Evolutionary conservation across 768 basidiomycete genomes (phyloP), one percentile per base, ranked within the genome.

Genomic region (Lactifluus rugatus): DNA sequence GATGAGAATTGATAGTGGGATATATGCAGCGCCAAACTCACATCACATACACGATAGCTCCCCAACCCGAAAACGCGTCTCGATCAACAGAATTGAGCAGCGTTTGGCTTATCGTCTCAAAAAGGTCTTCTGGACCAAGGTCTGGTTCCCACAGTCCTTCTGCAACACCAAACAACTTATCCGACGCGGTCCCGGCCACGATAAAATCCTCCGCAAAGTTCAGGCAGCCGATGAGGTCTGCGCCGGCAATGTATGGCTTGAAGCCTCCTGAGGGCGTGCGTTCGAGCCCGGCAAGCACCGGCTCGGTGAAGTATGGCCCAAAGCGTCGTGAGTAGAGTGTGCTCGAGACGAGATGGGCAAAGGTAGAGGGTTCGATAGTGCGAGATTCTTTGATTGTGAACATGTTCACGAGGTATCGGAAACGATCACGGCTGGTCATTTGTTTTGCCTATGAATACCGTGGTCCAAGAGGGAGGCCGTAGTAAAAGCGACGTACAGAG

Each of bases 321-420:
- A 98, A 99, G 71, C 96, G 83, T 69, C 83, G 84, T 72, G 97
- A 93, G 71, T 98, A 99, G 16, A 99, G 80, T 21, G 94, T 95
- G 52, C 91, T 93, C 44, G 90, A 92, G 60, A 97, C 87, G 62
- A 99, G 85, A 68, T 93, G 93, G 26, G 93, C 88, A 72, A 98
- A 97, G 7, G 93, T 92, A 76, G 93, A 86, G 45, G 96, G 96
- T 65, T 91, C 85, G 66, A 99, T 96, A 68, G 95, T 87, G 62
- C 95, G 83, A 69, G 96, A 95, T 73, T 99, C 95, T 73, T 99
- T 99, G 79, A 99, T 97, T 32, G 91, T 89, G 74, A 97, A 98
- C 91, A 98, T 94, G 76, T 99, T 99, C 57, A 95, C 87, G 64
- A 93, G 81, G 74, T 87, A 94, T 53, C 96, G 85, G 68, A 98